Evolutionary conservation across 108 stramenopile species (phyloP), one percentile per base, ranked within the genome.

Genomic region (Cafeteria roenbergensis): DNA sequence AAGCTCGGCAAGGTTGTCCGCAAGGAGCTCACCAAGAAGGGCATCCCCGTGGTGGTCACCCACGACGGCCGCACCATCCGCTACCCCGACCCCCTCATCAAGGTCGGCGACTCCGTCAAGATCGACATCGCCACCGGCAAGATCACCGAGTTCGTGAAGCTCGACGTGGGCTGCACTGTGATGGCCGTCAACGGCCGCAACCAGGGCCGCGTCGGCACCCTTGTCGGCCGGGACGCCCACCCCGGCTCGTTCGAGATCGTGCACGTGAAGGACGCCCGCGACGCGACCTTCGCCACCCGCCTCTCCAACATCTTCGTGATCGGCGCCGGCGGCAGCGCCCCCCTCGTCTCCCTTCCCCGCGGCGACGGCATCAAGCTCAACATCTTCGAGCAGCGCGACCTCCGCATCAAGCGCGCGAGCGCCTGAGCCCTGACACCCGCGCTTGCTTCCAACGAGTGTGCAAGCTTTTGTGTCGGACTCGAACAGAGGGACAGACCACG

Each of bases 21-120:
- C 86, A 75, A 86, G 12, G 85, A 80, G 70, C 71, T 93, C 57
- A 75, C 88, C 34, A 68, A 73, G 56, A 93, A 92, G 75, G 95
- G 96, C 89, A 84, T 99, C 62, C 97, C 97, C 30, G 86, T 87
- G 65, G 80, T 90, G 63, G 93, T 93, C 73, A 99, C 97, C 59
- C 97, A 99, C 85, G 97, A 99, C 81, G 97, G 95, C 58, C 92
- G 97, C 77, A 97, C 97, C 65, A 77, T 99, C 72, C 89, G 97
- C 68, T 99, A 90, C 92, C 93, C 93, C 58, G 92, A 97, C 81
- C 97, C 97, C 42, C 79, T 87, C 64, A 78, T 90, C 80, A 92
- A 93, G 87, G 92, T 91, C 61, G 92, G 97, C 78, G 97, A 99
- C 81, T 86, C 85, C 62, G 83, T 99, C 78, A 97, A 95, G 92